Percentiles rank a stretch among this genome's conserved stretches.
phyloP scores from a whole-genome alignment of 257 asterid species.

The Gentiana macrophylla region DNA sequence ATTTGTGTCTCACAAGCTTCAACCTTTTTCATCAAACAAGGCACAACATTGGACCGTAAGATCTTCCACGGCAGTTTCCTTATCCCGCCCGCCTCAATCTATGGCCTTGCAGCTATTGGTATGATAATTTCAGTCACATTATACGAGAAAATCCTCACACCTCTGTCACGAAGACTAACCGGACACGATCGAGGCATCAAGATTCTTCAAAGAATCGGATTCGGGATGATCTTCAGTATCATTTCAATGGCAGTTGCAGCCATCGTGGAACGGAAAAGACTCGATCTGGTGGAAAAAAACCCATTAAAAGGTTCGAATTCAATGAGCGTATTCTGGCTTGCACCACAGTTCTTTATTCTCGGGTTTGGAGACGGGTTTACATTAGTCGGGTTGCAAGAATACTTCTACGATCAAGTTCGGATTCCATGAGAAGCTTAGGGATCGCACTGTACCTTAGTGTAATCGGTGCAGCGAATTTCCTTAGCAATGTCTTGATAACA shows the following conservation, averaged over 20 bases:
- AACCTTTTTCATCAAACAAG: constrained; percentile 75
- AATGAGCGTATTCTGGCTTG: constrained; percentile 89
- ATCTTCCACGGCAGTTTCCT: constrained; percentile 20
- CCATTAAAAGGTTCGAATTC: constrained; percentile 28
- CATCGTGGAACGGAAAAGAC: constrained; percentile 47
- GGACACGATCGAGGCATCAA: constrained; percentile 57
- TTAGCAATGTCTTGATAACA: constrained; percentile 55
- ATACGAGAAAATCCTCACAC: constrained; percentile 60
- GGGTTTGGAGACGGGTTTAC: constrained; percentile 69
- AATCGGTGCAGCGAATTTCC: constrained; percentile 56
- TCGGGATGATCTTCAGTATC: constrained; percentile 54
- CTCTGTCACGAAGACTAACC: constrained; percentile 37
- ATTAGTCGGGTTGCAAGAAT: constrained; percentile 78
- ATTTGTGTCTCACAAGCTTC: constrained; percentile 54
- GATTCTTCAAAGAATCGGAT: constrained; percentile 66
- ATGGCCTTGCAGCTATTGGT: constrained; percentile 55
- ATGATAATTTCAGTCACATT: constrained; percentile 49
- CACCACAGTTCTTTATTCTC: constrained; percentile 65
- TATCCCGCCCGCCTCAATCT: constrained; percentile 69
- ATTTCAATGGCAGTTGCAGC: constrained; percentile 56
- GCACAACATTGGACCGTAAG: constrained; percentile 34
- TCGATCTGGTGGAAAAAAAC: constrained; percentile 15
- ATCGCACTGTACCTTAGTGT: constrained; percentile 70
- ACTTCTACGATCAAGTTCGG: constrained; percentile 77
- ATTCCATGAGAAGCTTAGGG: constrained; percentile 80